Conservation (phyloP, 805 yeast genomes). For the Kluyveromyces siamensis region DNA sequence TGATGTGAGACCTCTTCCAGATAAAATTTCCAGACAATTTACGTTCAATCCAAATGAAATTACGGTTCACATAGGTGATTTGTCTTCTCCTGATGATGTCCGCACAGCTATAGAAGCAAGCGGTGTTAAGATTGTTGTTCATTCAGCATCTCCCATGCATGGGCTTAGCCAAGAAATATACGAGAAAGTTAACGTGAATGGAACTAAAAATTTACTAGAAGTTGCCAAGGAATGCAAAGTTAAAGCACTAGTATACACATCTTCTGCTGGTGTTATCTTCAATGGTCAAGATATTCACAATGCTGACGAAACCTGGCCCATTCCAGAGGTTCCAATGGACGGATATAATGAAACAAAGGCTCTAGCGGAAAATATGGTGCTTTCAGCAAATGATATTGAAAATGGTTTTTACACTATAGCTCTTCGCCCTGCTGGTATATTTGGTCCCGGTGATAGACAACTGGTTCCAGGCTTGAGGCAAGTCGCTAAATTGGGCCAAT, state of each 20-base stretch:
- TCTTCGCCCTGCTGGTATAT: conserved; percentile 93
- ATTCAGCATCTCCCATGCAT: conserved; percentile 95
- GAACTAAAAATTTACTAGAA: conserved; percentile 67
- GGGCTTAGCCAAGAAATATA: conserved; percentile 77
- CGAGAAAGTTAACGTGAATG: conserved; percentile 83
- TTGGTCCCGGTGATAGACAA: conserved; percentile 98
- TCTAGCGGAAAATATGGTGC: conserved; percentile 73
- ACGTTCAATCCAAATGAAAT: conserved; percentile 58
- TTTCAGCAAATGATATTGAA: conserved; percentile 56
- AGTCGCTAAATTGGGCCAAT: conserved; percentile 77
- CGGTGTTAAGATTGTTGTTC: conserved; percentile 71
- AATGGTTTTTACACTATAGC: conserved; percentile 67
- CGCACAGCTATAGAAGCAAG: conserved; percentile 47
- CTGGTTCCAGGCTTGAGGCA: conserved; percentile 84
- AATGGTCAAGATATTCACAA: conserved; percentile 89
- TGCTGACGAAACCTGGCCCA: conserved; percentile 92
- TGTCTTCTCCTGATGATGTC: conserved; percentile 68
- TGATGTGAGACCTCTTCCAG: conserved; percentile 86
- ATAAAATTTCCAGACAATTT: conserved; percentile 57
- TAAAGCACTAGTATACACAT: conserved; percentile 80
- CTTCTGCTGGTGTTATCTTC: conserved; percentile 95
- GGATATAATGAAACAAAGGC: conserved; percentile 95
- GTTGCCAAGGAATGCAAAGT: conserved; percentile 44
- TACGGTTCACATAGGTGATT: conserved; percentile 67
- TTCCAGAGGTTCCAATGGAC: conserved; percentile 88